A percentile compares a stretch with the other conserved stretches of the same genome.
Conservation (phyloP, 352 stramenopile genomes). For the Globisporangium abappressorium region DNA sequence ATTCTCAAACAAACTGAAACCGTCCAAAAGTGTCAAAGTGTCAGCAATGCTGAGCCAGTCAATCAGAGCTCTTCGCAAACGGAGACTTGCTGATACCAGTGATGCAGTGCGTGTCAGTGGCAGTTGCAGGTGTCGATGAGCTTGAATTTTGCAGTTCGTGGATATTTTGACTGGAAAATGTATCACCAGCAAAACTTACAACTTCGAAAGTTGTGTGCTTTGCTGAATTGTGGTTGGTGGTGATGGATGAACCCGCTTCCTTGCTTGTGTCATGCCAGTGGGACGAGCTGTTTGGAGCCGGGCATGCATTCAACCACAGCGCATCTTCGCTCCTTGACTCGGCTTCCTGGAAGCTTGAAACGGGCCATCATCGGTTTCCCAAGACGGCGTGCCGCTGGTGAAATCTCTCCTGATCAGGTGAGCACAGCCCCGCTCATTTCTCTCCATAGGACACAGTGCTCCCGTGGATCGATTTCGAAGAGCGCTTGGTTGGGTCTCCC, state of each 20-base stretch:
- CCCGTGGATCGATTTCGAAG: neutral
- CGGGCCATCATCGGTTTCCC: neutral
- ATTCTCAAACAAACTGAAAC: neutral
- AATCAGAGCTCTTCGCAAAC: neutral
- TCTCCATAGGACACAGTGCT: neutral
- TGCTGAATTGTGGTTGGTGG: neutral
- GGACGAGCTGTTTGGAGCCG: conserved; percentile 7
- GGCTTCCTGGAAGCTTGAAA: neutral
- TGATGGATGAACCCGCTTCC: conserved; percentile 6
- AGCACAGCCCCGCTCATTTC: neutral
- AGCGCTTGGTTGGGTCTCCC: neutral
- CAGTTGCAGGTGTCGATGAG: neutral
- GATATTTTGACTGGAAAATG: neutral
- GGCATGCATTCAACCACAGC: neutral
- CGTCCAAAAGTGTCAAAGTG: neutral
- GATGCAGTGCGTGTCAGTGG: neutral
- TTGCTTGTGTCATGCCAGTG: neutral
- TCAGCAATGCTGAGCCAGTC: neutral
- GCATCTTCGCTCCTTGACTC: conserved; percentile 1
- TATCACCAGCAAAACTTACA: neutral
- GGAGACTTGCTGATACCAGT: neutral
- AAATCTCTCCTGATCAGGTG: neutral
- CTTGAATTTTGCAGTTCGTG: neutral
- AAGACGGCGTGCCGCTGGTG: neutral
- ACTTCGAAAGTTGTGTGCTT: neutral